Percentiles rank a stretch among this genome's conserved stretches.
phyloP scores from a whole-genome alignment of 257 asterid species.

The Phtheirospermum japonicum region DNA sequence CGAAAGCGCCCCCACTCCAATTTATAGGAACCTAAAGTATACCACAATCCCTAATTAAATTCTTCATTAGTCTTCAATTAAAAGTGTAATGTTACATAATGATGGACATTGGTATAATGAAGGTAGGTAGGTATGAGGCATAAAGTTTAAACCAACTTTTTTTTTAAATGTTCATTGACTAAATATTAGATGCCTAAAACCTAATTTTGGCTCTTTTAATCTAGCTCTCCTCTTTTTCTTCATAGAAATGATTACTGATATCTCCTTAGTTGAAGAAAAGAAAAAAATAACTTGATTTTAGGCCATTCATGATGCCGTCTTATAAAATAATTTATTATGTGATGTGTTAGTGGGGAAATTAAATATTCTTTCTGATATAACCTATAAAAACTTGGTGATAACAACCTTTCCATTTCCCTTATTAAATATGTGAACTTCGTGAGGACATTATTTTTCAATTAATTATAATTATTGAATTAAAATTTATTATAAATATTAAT shows the following conservation, averaged over 20 bases:
- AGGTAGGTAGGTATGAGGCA: background rate
- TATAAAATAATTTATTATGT: slow-evolving; percentile 2
- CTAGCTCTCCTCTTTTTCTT: background rate
- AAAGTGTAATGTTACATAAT: too few species aligned
- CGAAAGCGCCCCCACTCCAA: too few species aligned
- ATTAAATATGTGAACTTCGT: background rate
- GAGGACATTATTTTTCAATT: too few species aligned
- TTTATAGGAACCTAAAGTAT: too few species aligned
- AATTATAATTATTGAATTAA: too few species aligned
- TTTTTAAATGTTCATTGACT: background rate
- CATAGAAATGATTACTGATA: slow-evolving; percentile 20
- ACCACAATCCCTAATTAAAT: too few species aligned
- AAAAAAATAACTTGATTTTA: slow-evolving; percentile 1
- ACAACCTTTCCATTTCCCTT: background rate
- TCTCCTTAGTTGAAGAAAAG: slow-evolving; percentile 12
- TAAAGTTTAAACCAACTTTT: background rate
- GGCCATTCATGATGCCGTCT: slow-evolving; percentile 14
- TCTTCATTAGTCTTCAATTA: too few species aligned
- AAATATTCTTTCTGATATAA: slow-evolving; percentile 4
- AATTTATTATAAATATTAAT: too few species aligned
- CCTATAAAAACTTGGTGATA: slow-evolving; percentile 12
- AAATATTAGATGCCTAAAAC: slow-evolving; percentile 6
- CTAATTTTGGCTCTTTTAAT: slow-evolving; percentile 1
- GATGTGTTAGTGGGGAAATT: slow-evolving; percentile 7
- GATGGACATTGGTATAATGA: background rate